Base-by-base conservation (phyloP, 495 filamentous ascomycete genomes). In the Tuber calosporum region DNA sequence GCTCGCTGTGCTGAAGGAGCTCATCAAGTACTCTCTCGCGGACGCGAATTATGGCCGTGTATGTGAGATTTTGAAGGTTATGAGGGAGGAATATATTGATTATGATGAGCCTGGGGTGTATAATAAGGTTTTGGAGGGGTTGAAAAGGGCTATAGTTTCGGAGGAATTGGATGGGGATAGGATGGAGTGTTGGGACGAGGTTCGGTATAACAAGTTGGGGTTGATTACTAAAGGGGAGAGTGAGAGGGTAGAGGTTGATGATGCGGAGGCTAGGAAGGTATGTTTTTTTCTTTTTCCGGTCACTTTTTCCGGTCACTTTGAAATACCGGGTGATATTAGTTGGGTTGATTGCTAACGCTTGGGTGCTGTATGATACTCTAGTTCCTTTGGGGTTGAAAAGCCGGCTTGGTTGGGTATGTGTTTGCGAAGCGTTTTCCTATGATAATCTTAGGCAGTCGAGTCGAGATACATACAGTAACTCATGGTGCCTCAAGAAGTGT, bases 121-220 rank as follows among this genome's bases (percentile, higher is more conserved):
- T 81, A 97, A 98, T 83, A 86, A 88, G 4, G 88, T 94, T 72
- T 40, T 97, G 62, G 84, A 78, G 39, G 84, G 85, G 34, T 81
- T 99, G 68, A 98, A 97, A 84, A 83, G 84, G 72, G 89, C 89
- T 67, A 77, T 98, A 2, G 77, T 93, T 40, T 84, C 83, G 0
- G 92, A 89, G 20, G 87, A 93, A 79, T 82, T 97, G n/a, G 89
- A 89, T 71, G 95, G 93, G 0, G 90, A 96, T 80, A 86, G 94
- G 43, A 86, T 85, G 74, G 93, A 95, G 80, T 87, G 97, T 83
- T 97, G 92, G 93, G 91, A 86, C 84, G 83, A 88, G 73, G 83
- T 97, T 43, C 83, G 90, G 78, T 86, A 84, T 68, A 87, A 85
- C 20, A 88, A 84, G 79, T 79, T 98, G 58, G 92, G 93, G 0